Percentiles rank a stretch among this genome's conserved stretches.
phyloP scores from a whole-genome alignment of 1,139 yeast species.

The Cylindricascospora bacillispora region DNA sequence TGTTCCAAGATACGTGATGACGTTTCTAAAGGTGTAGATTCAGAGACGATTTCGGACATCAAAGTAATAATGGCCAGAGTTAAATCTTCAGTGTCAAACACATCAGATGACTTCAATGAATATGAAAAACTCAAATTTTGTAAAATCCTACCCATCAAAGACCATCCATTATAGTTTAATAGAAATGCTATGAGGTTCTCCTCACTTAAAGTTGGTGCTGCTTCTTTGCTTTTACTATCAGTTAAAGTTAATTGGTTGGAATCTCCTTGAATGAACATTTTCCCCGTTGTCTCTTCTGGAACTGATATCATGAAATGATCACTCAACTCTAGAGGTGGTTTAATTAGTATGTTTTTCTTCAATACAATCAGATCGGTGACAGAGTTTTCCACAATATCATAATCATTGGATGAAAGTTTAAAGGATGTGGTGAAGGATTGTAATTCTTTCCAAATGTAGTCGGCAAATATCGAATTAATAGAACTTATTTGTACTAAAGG shows the following conservation, averaged over 20 bases:
- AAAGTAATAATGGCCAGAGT: slow-evolving; percentile 41
- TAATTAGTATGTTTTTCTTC: slow-evolving; percentile 29
- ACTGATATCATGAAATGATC: slow-evolving; percentile 30
- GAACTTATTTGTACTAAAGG: slow-evolving; percentile 54
- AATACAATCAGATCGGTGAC: slow-evolving; percentile 25
- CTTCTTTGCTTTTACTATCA: no score
- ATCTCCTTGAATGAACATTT: no score
- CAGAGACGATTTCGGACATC: slow-evolving; percentile 36
- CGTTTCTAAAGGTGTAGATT: slow-evolving; percentile 30
- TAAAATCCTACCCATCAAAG: slow-evolving; percentile 62
- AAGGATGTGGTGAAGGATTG: slow-evolving; percentile 40
- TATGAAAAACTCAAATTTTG: slow-evolving; percentile 43
- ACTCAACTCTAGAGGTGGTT: slow-evolving; percentile 31
- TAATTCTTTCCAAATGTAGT: slow-evolving; percentile 46
- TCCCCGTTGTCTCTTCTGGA: slow-evolving; percentile 49
- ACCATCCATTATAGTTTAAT: slow-evolving; percentile 76
- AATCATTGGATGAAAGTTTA: slow-evolving; percentile 7
- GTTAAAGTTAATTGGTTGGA: no score
- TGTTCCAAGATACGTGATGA: slow-evolving; percentile 33
- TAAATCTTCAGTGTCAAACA: slow-evolving; percentile 23
- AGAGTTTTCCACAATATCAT: slow-evolving; percentile 21
- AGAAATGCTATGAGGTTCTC: slow-evolving; percentile 57
- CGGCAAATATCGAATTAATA: slow-evolving; percentile 55
- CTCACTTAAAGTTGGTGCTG: no score
- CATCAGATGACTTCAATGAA: slow-evolving; percentile 17